Evolutionary conservation across 2,329 filamentous ascomycete species (phyloP).

Genomic region (Neofusicoccum parvum): DNA sequence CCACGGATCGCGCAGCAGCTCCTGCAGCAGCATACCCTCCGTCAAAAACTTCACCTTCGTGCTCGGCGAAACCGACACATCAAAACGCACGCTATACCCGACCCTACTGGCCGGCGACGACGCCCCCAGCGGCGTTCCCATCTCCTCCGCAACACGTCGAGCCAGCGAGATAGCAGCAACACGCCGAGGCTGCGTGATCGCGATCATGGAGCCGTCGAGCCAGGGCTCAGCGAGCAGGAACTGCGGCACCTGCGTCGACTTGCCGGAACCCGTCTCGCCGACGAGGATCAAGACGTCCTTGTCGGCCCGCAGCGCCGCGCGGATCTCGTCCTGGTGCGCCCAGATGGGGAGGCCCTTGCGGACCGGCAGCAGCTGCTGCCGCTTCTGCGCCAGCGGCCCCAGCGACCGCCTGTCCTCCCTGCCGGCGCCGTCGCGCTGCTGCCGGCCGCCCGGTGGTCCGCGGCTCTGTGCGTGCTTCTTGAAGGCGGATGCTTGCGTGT

Average conservation of each 20-base stretch:
- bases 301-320: conserved; percentile 58
- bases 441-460: background rate
- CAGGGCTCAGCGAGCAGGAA: conserved; percentile 79
- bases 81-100: conserved; percentile 94
- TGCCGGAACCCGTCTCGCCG: conserved; percentile 94
- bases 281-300: conserved; percentile 81
- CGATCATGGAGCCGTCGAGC: conserved; percentile 78
- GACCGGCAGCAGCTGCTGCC: conserved; percentile 49
- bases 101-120: conserved; percentile 66
- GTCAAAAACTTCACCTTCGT: conserved; percentile 91
- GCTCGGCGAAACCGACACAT: conserved; percentile 79
- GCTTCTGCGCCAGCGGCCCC: conserved; percentile 43
- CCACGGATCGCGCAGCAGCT: conserved; percentile 82
- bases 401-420: background rate
- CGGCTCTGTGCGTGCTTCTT: background rate
- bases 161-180: conserved; percentile 93
- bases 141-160: conserved; percentile 81
- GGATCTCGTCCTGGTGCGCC: conserved; percentile 71
- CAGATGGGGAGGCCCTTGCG: conserved; percentile 80
- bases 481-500: background rate
- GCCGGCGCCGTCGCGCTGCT: background rate
- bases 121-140: conserved; percentile 65
- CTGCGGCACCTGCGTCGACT: conserved; percentile 94
- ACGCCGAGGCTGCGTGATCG: conserved; percentile 90
- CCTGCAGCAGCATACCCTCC: conserved; percentile 93